Evolutionary conservation across 805 yeast genomes (phyloP).

Genomic region (Saccharomycopsis microspora): DNA sequence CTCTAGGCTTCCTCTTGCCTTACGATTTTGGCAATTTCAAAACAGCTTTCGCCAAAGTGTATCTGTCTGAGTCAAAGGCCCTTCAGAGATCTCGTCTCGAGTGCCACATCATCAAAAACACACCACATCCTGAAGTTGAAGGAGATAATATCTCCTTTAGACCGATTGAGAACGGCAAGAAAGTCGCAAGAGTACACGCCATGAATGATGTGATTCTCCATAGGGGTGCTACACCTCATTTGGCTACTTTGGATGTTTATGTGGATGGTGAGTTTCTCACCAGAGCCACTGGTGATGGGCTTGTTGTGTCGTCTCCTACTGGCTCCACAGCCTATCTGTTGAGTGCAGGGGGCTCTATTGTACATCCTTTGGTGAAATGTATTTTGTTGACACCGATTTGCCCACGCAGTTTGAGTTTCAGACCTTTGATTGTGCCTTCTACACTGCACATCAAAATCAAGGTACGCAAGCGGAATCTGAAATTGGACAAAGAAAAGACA

Average conservation of each 20-base stretch:
- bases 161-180: conserved; percentile 11
- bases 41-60: conserved; percentile 53
- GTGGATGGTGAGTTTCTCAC: conserved; percentile 80
- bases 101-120: conserved; percentile 47
- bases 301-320: conserved; percentile 79
- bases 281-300: conserved; percentile 87
- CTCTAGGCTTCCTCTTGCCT: conserved; percentile 81
- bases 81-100: conserved; percentile 69
- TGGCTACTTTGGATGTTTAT: conserved; percentile 73
- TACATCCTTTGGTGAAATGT: conserved; percentile 79
- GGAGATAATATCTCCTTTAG: neutral
- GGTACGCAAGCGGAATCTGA: conserved; percentile 33
- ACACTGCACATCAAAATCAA: conserved; percentile 61
- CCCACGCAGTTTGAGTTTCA: conserved; percentile 80
- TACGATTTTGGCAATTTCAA: conserved; percentile 60
- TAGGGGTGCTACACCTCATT: conserved; percentile 79
- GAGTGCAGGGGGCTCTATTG: conserved; percentile 86
- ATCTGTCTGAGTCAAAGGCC: conserved; percentile 57
- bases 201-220: conserved; percentile 89
- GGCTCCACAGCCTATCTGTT: conserved; percentile 92
- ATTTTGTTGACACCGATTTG: conserved; percentile 82
- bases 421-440: conserved; percentile 78
- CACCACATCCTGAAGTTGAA: conserved; percentile 4
- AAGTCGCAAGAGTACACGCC: conserved; percentile 45
- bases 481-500: neutral